A percentile compares a stretch with the other conserved stretches of the same genome.
Evolutionary conservation across 306 rosid genomes (phyloP).

Genomic region (Fragaria vesca): DNA sequence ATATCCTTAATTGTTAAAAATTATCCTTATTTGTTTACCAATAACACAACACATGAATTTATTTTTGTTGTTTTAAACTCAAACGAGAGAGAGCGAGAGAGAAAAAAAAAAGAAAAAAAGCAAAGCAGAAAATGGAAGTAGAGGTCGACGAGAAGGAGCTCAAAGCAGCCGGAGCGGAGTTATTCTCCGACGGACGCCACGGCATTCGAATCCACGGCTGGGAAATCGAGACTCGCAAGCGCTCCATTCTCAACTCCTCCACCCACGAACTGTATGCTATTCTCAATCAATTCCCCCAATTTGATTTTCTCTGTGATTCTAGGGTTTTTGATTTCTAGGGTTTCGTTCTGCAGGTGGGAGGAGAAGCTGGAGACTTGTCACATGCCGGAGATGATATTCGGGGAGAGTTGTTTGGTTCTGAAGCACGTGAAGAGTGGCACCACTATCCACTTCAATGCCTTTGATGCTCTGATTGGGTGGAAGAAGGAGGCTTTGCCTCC

Average conservation of each 20-base stretch:
- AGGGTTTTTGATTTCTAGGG: not conserved
- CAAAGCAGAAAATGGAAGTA: slow-evolving; percentile 50
- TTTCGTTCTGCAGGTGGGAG: slow-evolving; percentile 64
- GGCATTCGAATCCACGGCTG: slow-evolving; percentile 84
- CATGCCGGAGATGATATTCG: slow-evolving; percentile 96
- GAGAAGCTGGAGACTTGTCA: slow-evolving; percentile 78
- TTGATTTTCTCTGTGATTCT: not conserved
- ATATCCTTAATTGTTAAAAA: too few relatives aligned
- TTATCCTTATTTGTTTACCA: too few relatives aligned
- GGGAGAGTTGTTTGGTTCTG: slow-evolving; percentile 67
- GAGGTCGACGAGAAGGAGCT: slow-evolving; percentile 65
- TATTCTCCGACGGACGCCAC: slow-evolving; percentile 53
- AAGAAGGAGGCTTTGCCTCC: slow-evolving; percentile 94
- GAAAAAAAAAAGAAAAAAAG: not conserved
- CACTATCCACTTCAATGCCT: slow-evolving; percentile 77
- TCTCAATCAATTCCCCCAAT: not conserved
- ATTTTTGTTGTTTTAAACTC: not conserved
- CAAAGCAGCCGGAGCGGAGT: slow-evolving; percentile 84
- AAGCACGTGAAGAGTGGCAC: slow-evolving; percentile 70
- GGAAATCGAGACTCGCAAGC: slow-evolving; percentile 72
- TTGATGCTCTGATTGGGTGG: slow-evolving; percentile 92
- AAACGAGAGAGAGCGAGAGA: not conserved
- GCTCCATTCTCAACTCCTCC: slow-evolving; percentile 75
- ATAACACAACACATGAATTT: too few relatives aligned
- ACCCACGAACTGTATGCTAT: slow-evolving; percentile 37